These are phyloP conservation scores for Inga leiocalycina DNA, from an alignment of 306 rosid genomes.

Conservation along the genomic window DNA sequence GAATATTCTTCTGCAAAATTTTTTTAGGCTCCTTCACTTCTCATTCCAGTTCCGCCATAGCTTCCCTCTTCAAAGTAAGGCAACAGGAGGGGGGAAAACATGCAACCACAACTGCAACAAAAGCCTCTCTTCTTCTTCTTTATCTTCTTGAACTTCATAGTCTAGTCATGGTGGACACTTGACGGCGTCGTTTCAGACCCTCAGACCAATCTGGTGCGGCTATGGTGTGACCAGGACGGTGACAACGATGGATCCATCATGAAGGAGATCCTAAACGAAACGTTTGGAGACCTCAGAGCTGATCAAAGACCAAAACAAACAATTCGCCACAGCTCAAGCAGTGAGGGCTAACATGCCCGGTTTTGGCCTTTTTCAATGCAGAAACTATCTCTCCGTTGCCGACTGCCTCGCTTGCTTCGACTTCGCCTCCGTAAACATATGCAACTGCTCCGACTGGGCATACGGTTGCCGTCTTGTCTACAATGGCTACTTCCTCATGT, in stretches of 20 bases:
- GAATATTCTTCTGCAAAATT: no score
- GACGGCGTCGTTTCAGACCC: conserved; percentile 40
- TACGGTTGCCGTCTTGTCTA: conserved; percentile 63
- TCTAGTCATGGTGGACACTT: conserved; percentile 16
- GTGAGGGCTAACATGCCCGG: conserved; percentile 24
- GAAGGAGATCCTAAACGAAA: conserved; percentile 39
- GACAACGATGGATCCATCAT: conserved; percentile 28
- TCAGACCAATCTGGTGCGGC: conserved; percentile 1
- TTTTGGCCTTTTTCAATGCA: conserved; percentile 41
- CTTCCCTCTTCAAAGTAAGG: not conserved
- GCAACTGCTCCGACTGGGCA: conserved; percentile 48
- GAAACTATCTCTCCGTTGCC: conserved; percentile 32
- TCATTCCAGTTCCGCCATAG: not conserved
- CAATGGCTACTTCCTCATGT: conserved; percentile 76
- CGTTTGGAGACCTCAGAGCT: conserved; percentile 37
- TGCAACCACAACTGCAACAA: not conserved
- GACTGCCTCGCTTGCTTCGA: conserved; percentile 57
- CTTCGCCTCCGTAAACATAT: conserved; percentile 30
- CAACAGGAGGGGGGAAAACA: no score
- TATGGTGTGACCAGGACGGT: not conserved
- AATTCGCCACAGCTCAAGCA: conserved; percentile 49
- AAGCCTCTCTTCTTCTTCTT: conserved; percentile 35
- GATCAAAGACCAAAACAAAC: conserved; percentile 32
- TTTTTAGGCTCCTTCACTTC: not conserved
- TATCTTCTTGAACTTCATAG: not conserved